A percentile compares a stretch with the other conserved stretches of the same genome.
phyloP scores from a whole-genome alignment of 2,329 filamentous ascomycete species.

The Trichoderma sp. region DNA sequence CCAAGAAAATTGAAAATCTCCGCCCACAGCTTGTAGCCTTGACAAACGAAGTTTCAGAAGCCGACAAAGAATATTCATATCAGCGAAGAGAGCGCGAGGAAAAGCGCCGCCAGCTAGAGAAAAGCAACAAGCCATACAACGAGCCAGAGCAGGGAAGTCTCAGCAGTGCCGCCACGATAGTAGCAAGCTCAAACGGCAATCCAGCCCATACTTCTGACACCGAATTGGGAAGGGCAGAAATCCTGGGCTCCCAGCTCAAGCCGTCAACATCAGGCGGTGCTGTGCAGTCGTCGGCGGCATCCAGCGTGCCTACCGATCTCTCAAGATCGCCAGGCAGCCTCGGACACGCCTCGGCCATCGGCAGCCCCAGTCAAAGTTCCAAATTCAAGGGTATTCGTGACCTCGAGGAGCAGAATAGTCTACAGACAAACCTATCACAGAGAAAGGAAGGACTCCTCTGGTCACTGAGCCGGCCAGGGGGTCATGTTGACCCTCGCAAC shows the following conservation, averaged over 20 bases:
- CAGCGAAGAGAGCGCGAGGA: constrained; percentile 94
- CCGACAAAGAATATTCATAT: constrained; percentile 95
- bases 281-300: constrained; percentile 34
- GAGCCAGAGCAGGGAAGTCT: constrained; percentile 65
- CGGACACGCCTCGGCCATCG: constrained; percentile 43
- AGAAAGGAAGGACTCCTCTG: constrained; percentile 93
- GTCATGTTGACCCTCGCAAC: constrained; percentile 91
- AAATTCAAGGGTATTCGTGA: constrained; percentile 93
- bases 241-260: constrained; percentile 66
- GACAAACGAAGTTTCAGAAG: constrained; percentile 83
- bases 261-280: constrained; percentile 50
- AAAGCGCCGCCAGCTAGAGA: constrained; percentile 86
- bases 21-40: constrained; percentile 88
- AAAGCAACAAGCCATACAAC: constrained; percentile 73
- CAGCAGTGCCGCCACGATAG: constrained; percentile 38
- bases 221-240: constrained; percentile 70
- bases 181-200: constrained; percentile 46
- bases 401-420: constrained; percentile 78
- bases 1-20: constrained; percentile 84
- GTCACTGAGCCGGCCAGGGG: constrained; percentile 89
- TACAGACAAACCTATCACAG: constrained; percentile 56
- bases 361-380: constrained; percentile 54
- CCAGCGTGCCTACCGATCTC: constrained; percentile 43
- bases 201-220: constrained; percentile 60
- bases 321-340: constrained; percentile 61